These are phyloP conservation scores for Tylopilus balloui DNA, from an alignment of 768 basidiomycete species.

Conservation along the genomic window DNA sequence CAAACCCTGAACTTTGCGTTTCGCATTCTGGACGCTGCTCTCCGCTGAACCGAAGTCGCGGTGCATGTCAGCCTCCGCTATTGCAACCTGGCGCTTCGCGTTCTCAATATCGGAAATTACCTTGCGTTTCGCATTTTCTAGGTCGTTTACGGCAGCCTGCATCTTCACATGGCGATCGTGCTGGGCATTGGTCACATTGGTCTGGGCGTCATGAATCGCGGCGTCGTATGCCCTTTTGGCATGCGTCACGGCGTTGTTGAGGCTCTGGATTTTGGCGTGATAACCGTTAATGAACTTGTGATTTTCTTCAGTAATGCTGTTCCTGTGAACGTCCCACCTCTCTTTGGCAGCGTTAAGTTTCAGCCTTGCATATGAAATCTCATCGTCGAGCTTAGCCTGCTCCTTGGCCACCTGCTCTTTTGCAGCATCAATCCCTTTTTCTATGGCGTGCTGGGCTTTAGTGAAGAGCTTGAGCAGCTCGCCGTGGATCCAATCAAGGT, in stretches of 20 bases:
- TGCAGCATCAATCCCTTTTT: conserved; percentile 2
- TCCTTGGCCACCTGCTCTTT: background rate
- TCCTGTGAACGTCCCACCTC: background rate
- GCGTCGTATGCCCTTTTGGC: background rate
- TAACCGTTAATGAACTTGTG: background rate
- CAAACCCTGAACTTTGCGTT: background rate
- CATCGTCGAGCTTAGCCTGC: background rate
- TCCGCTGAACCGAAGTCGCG: conserved; percentile 2
- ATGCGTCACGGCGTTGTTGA: background rate
- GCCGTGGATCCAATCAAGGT: conserved; percentile 6
- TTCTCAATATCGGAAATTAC: background rate
- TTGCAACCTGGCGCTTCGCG: background rate
- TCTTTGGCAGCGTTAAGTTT: background rate
- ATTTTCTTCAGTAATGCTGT: background rate
- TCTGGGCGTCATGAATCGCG: background rate
- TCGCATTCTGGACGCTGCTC: background rate
- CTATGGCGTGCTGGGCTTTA: background rate
- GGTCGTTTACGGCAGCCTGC: background rate
- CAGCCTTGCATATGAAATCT: background rate
- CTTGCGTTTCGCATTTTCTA: background rate
- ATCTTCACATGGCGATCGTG: conserved; percentile 4
- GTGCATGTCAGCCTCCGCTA: background rate
- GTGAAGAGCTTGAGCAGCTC: background rate
- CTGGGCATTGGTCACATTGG: background rate
- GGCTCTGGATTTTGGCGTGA: background rate